Evolutionary conservation across 495 filamentous ascomycete species (phyloP).

Genomic region (Monascus purpureus): DNA sequence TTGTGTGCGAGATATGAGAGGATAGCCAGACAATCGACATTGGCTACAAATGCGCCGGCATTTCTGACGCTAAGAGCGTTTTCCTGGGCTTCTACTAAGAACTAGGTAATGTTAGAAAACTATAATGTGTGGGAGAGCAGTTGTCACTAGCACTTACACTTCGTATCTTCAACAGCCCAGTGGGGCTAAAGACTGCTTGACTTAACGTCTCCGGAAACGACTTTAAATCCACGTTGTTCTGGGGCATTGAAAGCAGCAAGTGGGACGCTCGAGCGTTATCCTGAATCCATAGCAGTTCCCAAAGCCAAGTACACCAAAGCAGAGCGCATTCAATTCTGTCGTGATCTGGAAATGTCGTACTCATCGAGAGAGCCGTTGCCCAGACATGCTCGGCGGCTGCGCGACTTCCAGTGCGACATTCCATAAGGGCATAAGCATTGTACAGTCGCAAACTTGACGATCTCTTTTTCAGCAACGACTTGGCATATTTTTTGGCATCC

Average conservation of each 20-base stretch:
- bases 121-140: not conserved
- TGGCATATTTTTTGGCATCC: constrained; percentile 56
- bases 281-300: constrained; percentile 44
- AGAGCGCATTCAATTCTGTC: constrained; percentile 32
- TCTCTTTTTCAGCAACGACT: constrained; percentile 52
- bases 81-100: constrained; percentile 42
- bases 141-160: constrained; percentile 20
- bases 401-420: constrained; percentile 41
- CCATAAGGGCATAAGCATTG: constrained; percentile 63
- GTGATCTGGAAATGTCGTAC: constrained; percentile 20
- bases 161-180: constrained; percentile 39
- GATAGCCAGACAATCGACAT: constrained; percentile 46
- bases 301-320: constrained; percentile 60
- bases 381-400: constrained; percentile 50
- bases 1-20: constrained; percentile 44
- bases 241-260: constrained; percentile 29
- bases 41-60: constrained; percentile 30
- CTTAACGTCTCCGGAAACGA: constrained; percentile 8
- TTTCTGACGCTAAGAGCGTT: constrained; percentile 36
- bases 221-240: constrained; percentile 13
- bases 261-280: constrained; percentile 33
- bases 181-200: constrained; percentile 14
- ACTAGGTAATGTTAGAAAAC: constrained; percentile 20
- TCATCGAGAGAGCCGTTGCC: constrained; percentile 47
- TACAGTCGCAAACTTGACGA: constrained; percentile 55